Evolutionary conservation across 768 basidiomycete species (phyloP).

Genomic region (Cyclocybe cylindracea): DNA sequence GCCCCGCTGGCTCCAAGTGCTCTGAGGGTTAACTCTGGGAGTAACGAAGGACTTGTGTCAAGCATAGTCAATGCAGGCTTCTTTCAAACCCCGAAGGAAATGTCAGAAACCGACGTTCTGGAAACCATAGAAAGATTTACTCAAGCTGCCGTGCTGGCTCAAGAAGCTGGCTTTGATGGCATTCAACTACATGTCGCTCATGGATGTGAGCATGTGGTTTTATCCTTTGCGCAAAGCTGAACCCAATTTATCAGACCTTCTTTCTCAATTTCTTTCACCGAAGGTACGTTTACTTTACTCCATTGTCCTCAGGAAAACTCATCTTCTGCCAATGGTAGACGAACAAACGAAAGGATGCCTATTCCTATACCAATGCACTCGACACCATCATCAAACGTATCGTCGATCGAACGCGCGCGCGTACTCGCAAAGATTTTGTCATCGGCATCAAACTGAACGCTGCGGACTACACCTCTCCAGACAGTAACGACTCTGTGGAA

Average conservation of each 20-base stretch:
- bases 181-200: slow-evolving; percentile 84
- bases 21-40: slow-evolving; percentile 41
- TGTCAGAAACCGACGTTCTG: slow-evolving; percentile 63
- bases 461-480: slow-evolving; percentile 61
- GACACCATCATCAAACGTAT: slow-evolving; percentile 55
- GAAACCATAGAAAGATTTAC: slow-evolving; percentile 64
- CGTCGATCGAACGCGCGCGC: slow-evolving; percentile 52
- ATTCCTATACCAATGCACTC: slow-evolving; percentile 52
- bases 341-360: slow-evolving; percentile 57
- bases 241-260: slow-evolving; percentile 51
- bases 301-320: background rate
- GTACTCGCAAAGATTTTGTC: slow-evolving; percentile 59
- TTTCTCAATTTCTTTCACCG: slow-evolving; percentile 76
- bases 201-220: slow-evolving; percentile 61
- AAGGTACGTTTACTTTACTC: slow-evolving; percentile 43
- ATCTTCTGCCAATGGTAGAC: slow-evolving; percentile 10
- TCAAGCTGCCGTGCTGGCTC: slow-evolving; percentile 63
- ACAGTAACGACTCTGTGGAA: slow-evolving; percentile 4
- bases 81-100: slow-evolving; percentile 65
- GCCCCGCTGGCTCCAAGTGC: slow-evolving; percentile 75
- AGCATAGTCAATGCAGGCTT: slow-evolving; percentile 43
- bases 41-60: slow-evolving; percentile 28
- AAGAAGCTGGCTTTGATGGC: slow-evolving; percentile 79
- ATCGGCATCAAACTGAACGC: slow-evolving; percentile 82
- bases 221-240: background rate